Conservation (phyloP, 768 basidiomycete genomes). For the Suillus paluster region DNA sequence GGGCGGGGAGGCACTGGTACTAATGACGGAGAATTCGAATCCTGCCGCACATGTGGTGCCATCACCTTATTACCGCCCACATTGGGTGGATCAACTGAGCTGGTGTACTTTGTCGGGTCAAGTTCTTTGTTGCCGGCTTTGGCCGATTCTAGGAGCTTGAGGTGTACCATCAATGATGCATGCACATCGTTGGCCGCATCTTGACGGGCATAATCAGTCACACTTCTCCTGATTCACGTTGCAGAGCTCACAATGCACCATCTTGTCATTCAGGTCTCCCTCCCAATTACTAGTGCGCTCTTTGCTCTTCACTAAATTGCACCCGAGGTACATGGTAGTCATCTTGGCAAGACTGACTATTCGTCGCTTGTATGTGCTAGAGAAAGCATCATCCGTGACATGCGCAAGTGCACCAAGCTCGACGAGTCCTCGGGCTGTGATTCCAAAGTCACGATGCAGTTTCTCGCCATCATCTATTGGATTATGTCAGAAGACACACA, state of each 20-base stretch:
- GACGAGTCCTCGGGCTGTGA: conserved; percentile 45
- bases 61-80: not conserved
- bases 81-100: conserved; percentile 27
- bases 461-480: conserved; percentile 51
- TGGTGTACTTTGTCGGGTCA: conserved; percentile 25
- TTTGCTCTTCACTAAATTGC: conserved; percentile 45
- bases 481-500: not conserved
- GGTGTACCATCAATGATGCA: conserved; percentile 49
- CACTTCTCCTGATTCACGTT: not conserved
- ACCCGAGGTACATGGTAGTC: conserved; percentile 45
- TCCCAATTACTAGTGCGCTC: conserved; percentile 57
- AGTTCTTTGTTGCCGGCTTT: conserved; percentile 21
- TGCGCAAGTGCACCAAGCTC: conserved; percentile 51
- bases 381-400: conserved; percentile 43
- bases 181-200: conserved; percentile 60
- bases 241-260: conserved; percentile 41
- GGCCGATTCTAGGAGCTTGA: conserved; percentile 39
- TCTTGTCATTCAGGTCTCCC: conserved; percentile 36
- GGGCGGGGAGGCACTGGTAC: conserved; percentile 33
- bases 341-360: conserved; percentile 50
- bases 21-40: not conserved
- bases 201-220: conserved; percentile 17
- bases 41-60: not conserved
- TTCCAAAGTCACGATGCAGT: conserved; percentile 50
- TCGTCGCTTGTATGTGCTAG: conserved; percentile 35